Percentiles rank a stretch among this genome's conserved stretches.
Evolutionary conservation across 2,329 filamentous ascomycete species (phyloP).

Genomic region (Sclerotinia minor): DNA sequence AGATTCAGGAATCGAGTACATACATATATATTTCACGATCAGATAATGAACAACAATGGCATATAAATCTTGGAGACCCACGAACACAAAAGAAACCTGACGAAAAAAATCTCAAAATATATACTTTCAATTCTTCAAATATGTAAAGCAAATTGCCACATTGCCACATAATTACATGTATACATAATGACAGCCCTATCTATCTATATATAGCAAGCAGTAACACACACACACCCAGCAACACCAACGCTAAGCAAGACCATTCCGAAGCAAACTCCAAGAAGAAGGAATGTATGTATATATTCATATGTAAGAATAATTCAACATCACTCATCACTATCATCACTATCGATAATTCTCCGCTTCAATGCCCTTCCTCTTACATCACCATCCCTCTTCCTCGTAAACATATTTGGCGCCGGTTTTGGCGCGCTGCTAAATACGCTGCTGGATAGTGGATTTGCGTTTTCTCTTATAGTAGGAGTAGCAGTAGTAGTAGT

Average conservation of each 20-base stretch:
- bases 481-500: neutral
- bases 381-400: slow-evolving; percentile 2
- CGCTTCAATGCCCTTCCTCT: slow-evolving; percentile 3
- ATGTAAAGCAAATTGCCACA: neutral
- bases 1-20: neutral
- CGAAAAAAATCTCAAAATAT: neutral
- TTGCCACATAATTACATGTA: neutral
- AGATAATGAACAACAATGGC: neutral
- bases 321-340: slow-evolving; percentile 18
- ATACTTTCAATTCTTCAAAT: neutral
- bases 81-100: neutral
- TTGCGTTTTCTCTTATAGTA: no score
- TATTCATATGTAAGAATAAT: neutral
- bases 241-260: neutral
- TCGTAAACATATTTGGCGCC: slow-evolving; percentile 23
- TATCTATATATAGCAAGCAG: neutral
- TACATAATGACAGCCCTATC: slow-evolving; percentile 1
- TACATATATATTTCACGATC: neutral
- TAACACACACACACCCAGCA: neutral
- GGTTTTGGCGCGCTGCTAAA: slow-evolving; percentile 1
- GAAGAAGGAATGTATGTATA: neutral
- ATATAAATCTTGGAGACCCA: neutral
- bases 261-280: neutral
- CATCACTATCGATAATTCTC: slow-evolving; percentile 18
- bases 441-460: slow-evolving; percentile 4